These are phyloP conservation scores for Aspergillus indologenus DNA, from an alignment of 495 filamentous ascomycete species.

Conservation along the genomic window DNA sequence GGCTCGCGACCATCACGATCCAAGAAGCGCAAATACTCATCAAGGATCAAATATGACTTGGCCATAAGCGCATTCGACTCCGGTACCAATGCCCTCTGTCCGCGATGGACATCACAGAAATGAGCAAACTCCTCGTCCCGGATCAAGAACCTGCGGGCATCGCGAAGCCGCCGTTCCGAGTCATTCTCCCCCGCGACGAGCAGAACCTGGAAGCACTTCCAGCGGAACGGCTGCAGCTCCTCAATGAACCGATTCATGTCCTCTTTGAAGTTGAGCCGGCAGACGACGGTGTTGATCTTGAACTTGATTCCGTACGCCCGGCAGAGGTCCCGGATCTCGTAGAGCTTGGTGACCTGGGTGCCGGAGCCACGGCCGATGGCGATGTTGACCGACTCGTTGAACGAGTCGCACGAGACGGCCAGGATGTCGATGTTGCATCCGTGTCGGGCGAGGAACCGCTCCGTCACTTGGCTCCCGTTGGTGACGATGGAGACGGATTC, in stretches of 20 bases:
- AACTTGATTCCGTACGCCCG: constrained; percentile 48
- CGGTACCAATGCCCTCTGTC: constrained; percentile 42
- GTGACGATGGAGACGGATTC: constrained; percentile 54
- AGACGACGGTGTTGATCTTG: constrained; percentile 60
- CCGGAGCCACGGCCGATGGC: constrained; percentile 50
- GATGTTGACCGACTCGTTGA: constrained; percentile 50
- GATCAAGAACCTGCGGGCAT: constrained; percentile 48
- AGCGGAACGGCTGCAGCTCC: constrained; percentile 49
- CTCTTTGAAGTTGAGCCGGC: constrained; percentile 47
- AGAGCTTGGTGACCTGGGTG: constrained; percentile 43
- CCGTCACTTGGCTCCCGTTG: constrained; percentile 50
- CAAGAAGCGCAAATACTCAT: constrained; percentile 56
- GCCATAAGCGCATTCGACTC: constrained; percentile 54
- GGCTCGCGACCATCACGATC: constrained; percentile 42
- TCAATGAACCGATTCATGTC: constrained; percentile 50
- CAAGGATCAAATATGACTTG: constrained; percentile 50
- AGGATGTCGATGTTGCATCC: constrained; percentile 51
- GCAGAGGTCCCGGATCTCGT: constrained; percentile 44
- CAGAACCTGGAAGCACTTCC: constrained; percentile 59
- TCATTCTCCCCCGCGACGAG: constrained; percentile 56
- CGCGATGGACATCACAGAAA: constrained; percentile 48
- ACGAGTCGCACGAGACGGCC: constrained; percentile 57
- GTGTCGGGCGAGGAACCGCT: constrained; percentile 39
- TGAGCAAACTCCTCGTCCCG: constrained; percentile 44
- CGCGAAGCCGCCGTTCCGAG: constrained; percentile 36